These are phyloP conservation scores for Kalmusia sp. DNA, from an alignment of 2,329 filamentous ascomycete genomes.

Conservation along the genomic window DNA sequence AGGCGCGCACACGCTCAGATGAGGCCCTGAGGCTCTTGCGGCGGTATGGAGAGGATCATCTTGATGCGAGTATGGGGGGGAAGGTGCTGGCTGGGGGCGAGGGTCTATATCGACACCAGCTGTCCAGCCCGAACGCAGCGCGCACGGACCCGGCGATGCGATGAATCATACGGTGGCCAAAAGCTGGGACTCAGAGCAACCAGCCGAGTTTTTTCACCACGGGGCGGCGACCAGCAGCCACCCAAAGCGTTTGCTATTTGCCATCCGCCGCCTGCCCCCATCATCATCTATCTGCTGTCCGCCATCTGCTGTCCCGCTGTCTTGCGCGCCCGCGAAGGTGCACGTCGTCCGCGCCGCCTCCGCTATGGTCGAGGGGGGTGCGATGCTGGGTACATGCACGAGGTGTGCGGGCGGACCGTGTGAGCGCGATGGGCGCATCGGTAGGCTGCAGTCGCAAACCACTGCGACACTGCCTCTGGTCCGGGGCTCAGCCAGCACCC, in stretches of 20 bases:
- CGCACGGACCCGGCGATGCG: neutral
- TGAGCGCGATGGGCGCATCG: neutral
- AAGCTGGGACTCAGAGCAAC: neutral
- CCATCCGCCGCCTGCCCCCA: neutral
- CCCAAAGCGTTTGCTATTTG: conserved; percentile 3
- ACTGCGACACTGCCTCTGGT: conserved; percentile 6
- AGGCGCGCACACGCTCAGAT: conserved; percentile 16
- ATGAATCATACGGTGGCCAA: neutral
- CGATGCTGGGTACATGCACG: too few species aligned
- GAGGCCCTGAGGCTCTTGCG: conserved; percentile 10
- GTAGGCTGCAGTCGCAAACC: conserved; percentile 1
- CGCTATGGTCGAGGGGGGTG: too few species aligned
- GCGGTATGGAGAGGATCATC: conserved; percentile 3
- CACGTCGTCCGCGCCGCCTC: too few species aligned
- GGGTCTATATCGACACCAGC: conserved; percentile 10
- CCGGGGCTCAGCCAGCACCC: conserved; percentile 7
- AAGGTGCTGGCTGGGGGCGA: conserved; percentile 6
- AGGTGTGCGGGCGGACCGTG: neutral
- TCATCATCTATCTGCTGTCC: too few species aligned
- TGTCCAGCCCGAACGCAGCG: neutral
- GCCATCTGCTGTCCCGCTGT: too few species aligned
- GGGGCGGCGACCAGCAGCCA: conserved; percentile 5
- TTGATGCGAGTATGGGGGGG: conserved; percentile 9
- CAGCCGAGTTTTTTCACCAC: conserved; percentile 4
- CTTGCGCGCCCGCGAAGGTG: too few species aligned